Evolutionary conservation across 1,284 basidiomycete species (phyloP).

Genomic region (Tetrapyrgos nigripes): DNA sequence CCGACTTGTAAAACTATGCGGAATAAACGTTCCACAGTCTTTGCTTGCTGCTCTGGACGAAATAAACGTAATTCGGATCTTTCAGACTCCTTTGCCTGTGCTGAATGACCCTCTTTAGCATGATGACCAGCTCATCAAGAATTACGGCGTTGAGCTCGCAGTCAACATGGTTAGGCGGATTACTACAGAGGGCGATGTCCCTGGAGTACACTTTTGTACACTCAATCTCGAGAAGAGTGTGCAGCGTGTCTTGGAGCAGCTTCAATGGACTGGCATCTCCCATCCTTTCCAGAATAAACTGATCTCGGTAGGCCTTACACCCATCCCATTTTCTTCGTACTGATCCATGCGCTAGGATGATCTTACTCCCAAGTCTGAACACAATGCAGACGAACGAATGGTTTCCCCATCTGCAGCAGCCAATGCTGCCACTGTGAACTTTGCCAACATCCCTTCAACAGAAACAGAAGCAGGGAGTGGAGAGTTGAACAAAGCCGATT

Average conservation of each 20-base stretch:
- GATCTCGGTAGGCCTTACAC: conserved; percentile 60
- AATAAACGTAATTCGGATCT: conserved; percentile 69
- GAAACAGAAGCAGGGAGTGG: conserved; percentile 69
- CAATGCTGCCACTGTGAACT: conserved; percentile 56
- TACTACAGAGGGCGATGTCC: conserved; percentile 64
- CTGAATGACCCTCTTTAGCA: conserved; percentile 52
- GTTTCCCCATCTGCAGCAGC: conserved; percentile 70
- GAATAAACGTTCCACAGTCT: conserved; percentile 76
- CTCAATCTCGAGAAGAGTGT: conserved; percentile 98
- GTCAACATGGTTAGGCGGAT: conserved; percentile 76
- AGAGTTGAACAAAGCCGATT: conserved; percentile 75
- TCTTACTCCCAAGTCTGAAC: conserved; percentile 27
- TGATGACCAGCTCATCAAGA: conserved; percentile 91
- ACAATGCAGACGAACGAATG: conserved; percentile 38
- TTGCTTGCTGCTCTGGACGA: conserved; percentile 77
- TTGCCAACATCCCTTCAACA: conserved; percentile 46
- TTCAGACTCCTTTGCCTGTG: conserved; percentile 22
- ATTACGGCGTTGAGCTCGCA: conserved; percentile 84
- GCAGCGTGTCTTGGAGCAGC: conserved; percentile 82
- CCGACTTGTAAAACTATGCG: conserved; percentile 90
- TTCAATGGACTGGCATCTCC: conserved; percentile 67
- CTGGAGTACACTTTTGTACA: conserved; percentile 95
- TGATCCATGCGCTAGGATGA: conserved; percentile 29
- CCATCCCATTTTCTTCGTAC: conserved; percentile 8
- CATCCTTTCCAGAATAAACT: conserved; percentile 64